Conservation (phyloP, 306 rosid genomes). For the Vigna trinervia region DNA sequence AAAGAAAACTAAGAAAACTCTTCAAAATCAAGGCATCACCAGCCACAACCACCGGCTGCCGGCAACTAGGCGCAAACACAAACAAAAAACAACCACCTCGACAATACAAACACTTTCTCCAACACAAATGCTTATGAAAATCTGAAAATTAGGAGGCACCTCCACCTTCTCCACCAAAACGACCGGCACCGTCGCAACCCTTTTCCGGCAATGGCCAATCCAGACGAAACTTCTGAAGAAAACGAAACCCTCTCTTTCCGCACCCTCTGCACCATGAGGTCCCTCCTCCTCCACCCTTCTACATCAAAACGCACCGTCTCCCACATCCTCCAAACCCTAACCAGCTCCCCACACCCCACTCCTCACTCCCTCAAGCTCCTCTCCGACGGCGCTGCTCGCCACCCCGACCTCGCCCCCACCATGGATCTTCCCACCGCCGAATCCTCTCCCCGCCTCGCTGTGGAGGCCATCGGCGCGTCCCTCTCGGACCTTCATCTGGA, state of each 20-base stretch:
- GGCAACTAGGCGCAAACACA: too few relatives aligned
- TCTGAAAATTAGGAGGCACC: neutral
- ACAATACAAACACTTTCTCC: too few relatives aligned
- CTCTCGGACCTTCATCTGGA: constrained; percentile 47
- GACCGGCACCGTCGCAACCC: neutral
- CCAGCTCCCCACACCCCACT: constrained; percentile 50
- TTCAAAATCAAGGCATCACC: too few relatives aligned
- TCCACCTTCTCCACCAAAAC: neutral
- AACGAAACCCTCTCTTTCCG: constrained; percentile 44
- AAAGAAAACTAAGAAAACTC: too few relatives aligned
- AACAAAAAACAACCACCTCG: too few relatives aligned
- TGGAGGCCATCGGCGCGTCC: constrained; percentile 25
- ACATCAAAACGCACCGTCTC: constrained; percentile 58
- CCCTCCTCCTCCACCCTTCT: constrained; percentile 65
- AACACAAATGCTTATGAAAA: neutral
- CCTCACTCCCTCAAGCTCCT: constrained; percentile 66
- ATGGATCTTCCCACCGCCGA: constrained; percentile 46
- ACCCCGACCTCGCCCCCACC: constrained; percentile 45
- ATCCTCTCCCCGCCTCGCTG: constrained; percentile 53
- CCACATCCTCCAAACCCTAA: constrained; percentile 54
- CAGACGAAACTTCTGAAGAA: constrained; percentile 10
- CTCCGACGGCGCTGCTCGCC: constrained; percentile 56
- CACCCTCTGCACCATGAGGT: constrained; percentile 59
- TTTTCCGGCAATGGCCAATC: constrained; percentile 36
- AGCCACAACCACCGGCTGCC: too few relatives aligned